Conservation (phyloP, 352 stramenopile genomes). For the Phytophthora sp. region DNA sequence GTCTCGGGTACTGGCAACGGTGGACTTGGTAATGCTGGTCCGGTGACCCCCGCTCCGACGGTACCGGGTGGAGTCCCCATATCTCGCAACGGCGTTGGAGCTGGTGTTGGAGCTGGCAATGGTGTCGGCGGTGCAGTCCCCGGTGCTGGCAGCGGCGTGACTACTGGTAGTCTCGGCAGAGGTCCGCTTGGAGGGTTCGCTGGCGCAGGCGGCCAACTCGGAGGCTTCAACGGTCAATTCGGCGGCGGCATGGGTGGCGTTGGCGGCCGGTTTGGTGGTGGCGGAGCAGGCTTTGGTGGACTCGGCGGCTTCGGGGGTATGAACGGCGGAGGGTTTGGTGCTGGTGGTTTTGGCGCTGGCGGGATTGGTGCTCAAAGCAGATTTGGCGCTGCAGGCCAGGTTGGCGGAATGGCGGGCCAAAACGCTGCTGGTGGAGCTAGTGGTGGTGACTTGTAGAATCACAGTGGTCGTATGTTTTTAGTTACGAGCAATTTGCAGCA, state of each 20-base stretch:
- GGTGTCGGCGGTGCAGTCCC: not conserved
- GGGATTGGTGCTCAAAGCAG: not conserved
- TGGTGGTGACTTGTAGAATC: too few species aligned
- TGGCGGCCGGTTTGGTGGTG: constrained; percentile 1
- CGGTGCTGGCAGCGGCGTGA: not conserved
- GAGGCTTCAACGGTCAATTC: not conserved
- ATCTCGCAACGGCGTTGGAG: not conserved
- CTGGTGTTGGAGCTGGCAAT: not conserved
- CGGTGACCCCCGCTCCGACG: not conserved
- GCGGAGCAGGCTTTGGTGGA: not conserved
- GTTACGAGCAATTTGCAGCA: too few species aligned
- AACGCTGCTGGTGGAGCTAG: not conserved
- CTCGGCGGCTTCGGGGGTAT: not conserved
- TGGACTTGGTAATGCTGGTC: not conserved
- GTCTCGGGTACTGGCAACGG: too few species aligned
- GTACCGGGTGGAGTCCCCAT: not conserved
- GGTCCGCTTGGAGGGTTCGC: not conserved
- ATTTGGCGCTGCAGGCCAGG: not conserved
- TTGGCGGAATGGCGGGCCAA: not conserved
- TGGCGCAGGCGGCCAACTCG: not conserved
- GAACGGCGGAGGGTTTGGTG: not conserved
- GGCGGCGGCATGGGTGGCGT: constrained; percentile 1
- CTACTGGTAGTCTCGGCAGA: not conserved
- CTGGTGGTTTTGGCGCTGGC: not conserved
- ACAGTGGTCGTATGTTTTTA: too few species aligned